Conservation (phyloP, 2,329 filamentous ascomycete genomes). For the Emericellopsis cladophorae region DNA sequence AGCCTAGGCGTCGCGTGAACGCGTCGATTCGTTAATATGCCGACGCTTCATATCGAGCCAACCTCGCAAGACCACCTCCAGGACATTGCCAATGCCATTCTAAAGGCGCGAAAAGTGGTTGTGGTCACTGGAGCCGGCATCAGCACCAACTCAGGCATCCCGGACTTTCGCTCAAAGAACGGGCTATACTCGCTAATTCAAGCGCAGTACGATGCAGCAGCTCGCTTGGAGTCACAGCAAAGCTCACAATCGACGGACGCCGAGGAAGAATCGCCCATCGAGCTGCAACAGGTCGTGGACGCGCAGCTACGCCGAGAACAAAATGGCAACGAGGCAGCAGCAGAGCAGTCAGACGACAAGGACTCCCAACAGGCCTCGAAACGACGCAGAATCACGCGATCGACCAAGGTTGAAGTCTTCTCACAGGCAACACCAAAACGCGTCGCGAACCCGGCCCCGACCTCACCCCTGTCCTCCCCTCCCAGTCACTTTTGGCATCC, state of each 20-base stretch:
- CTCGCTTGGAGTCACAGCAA: constrained; percentile 11
- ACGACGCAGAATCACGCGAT: not conserved
- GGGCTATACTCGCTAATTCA: constrained; percentile 63
- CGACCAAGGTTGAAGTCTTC: no score
- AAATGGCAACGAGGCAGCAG: not conserved
- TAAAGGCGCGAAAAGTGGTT: constrained; percentile 55
- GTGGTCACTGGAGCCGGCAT: constrained; percentile 63
- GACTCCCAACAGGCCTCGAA: not conserved
- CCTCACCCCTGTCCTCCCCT: constrained; percentile 25
- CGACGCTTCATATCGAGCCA: constrained; percentile 41
- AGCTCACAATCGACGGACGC: no score
- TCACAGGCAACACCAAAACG: not conserved
- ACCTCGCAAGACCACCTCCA: constrained; percentile 43
- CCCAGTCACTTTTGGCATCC: constrained; percentile 8
- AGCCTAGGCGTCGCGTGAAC: no score
- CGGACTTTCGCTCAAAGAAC: constrained; percentile 63
- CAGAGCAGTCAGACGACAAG: not conserved
- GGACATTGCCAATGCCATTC: constrained; percentile 49
- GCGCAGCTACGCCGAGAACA: constrained; percentile 5
- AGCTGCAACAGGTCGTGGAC: no score
- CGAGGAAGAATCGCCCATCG: no score
- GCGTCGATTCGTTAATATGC: constrained; percentile 26
- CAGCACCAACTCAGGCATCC: constrained; percentile 65
- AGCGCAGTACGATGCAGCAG: constrained; percentile 47
- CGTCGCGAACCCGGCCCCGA: constrained; percentile 6